Evolutionary conservation across 2,329 filamentous ascomycete genomes (phyloP).

Genomic region (Fusarium proliferatum): DNA sequence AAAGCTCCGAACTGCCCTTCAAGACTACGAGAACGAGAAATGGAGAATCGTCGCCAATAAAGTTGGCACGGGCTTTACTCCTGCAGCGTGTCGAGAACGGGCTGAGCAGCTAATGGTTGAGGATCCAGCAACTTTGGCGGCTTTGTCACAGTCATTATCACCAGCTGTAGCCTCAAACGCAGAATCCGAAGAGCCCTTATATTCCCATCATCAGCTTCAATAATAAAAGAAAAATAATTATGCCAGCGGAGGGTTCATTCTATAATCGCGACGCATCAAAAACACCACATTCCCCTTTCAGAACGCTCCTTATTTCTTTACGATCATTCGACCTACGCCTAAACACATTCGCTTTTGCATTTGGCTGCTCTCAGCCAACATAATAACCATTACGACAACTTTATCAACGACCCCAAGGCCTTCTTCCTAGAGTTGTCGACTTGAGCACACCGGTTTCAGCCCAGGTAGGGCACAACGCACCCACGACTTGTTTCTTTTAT

Average conservation of each 20-base stretch:
- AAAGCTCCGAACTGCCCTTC: conserved; percentile 79
- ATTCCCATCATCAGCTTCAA: conserved; percentile 65
- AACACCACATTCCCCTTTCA: conserved; percentile 8
- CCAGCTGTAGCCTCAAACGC: conserved; percentile 53
- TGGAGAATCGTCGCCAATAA: conserved; percentile 94
- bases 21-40: conserved; percentile 90
- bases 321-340: conserved; percentile 11
- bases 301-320: conserved; percentile 1
- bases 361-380: background rate
- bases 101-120: conserved; percentile 70
- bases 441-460: conserved; percentile 29
- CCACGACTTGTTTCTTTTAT: conserved; percentile 37
- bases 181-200: conserved; percentile 41
- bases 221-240: conserved; percentile 50
- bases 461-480: conserved; percentile 36
- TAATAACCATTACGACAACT: conserved; percentile 11
- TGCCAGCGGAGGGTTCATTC: conserved; percentile 16
- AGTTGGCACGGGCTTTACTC: conserved; percentile 89
- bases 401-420: conserved; percentile 18
- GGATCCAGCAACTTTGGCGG: conserved; percentile 57
- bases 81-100: conserved; percentile 86
- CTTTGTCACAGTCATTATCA: conserved; percentile 63
- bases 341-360: conserved; percentile 25
- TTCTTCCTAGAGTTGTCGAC: conserved; percentile 29
- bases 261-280: conserved; percentile 17